These are phyloP conservation scores for Golubevia pallescens DNA, from an alignment of 1,284 basidiomycete genomes.

Conservation along the genomic window DNA sequence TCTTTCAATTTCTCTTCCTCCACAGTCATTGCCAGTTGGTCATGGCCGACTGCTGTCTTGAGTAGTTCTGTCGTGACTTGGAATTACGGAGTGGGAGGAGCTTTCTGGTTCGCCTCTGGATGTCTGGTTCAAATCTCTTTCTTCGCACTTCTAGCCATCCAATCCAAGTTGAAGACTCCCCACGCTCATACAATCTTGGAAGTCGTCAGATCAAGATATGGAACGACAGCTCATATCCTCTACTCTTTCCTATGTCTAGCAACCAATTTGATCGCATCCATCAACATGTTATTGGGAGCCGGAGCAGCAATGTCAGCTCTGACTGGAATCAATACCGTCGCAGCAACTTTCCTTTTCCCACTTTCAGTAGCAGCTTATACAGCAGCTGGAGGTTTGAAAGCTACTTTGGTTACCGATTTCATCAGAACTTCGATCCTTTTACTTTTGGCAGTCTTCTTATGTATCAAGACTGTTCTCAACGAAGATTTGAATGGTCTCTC, in stretches of 20 bases:
- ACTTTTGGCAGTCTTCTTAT: constrained; percentile 43
- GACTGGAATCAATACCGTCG: constrained; percentile 49
- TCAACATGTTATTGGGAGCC: constrained; percentile 53
- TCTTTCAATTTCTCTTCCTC: constrained; percentile 3
- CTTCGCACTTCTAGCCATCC: constrained; percentile 24
- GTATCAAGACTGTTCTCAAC: constrained; percentile 43
- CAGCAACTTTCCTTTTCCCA: constrained; percentile 43
- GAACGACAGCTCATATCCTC: constrained; percentile 37
- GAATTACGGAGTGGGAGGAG: constrained; percentile 47
- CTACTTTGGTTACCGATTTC: constrained; percentile 2
- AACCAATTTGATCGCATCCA: constrained; percentile 49
- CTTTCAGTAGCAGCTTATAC: constrained; percentile 47
- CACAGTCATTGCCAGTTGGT: constrained; percentile 12
- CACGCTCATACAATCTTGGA: constrained; percentile 55
- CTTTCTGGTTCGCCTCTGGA: constrained; percentile 13
- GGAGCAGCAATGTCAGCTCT: constrained; percentile 43
- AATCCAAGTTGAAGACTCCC: constrained; percentile 29
- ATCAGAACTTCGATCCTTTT: constrained; percentile 31
- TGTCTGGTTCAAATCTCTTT: constrained; percentile 18
- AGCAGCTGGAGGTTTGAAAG: constrained; percentile 39
- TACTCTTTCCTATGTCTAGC: constrained; percentile 51
- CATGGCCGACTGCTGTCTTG: constrained; percentile 5
- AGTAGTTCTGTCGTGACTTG: constrained; percentile 39
- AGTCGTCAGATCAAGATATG: constrained; percentile 44
- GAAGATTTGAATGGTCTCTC: constrained; percentile 19